Base-by-base conservation (phyloP, 1,284 basidiomycete species). In the Apiotrichum sp. region DNA sequence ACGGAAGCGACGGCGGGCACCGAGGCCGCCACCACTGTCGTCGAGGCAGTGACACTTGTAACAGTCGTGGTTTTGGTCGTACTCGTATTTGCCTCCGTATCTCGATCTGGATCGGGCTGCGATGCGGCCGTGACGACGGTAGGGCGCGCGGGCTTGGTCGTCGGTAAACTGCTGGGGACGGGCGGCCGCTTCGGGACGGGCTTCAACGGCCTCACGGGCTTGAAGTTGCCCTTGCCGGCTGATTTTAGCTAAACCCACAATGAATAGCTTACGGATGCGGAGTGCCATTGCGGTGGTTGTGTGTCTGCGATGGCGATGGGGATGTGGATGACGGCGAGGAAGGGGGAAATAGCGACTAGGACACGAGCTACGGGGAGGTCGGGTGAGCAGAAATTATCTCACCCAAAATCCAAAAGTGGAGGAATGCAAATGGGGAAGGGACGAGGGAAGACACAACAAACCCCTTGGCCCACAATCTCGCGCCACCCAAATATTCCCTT, bases 141-240 rank as follows among this genome's bases (percentile, higher is more conserved):
- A 4, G 47, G 47, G 47, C 47, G 47, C 13, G 22, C 35, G 7
- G 36, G 9, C 9, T 48, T 50, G 40, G 1, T 38, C 36, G 47
- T 49, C 11, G 47, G 47, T 33, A 40, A 38, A 32, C 38, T 40
- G 40, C n/a, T 41, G 14, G 50, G 42, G 34, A 41, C 7, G 10
- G 49, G 49, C 35, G 49, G 49, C 33, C 49, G 39, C 7, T 40
- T 40, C 31, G 16, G 8, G 9, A 32, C 6, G 16, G 63, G 58
- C 47, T 59, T 60, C 39, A 53, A 39, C 10, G 57, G 57, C 32
- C 40, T 56, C 11, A 56, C 59, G 9, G 67, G 67, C 50, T 65
- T 65, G 58, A 69, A 69, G 53, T 65, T 67, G 43, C 66, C 63
- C 50, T 66, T 63, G 44, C 65, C 65, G 22, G 64, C 65, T 69